Evolutionary conservation across 1,284 basidiomycete species (phyloP).

Genomic region (Filobasidium uniguttulatum): DNA sequence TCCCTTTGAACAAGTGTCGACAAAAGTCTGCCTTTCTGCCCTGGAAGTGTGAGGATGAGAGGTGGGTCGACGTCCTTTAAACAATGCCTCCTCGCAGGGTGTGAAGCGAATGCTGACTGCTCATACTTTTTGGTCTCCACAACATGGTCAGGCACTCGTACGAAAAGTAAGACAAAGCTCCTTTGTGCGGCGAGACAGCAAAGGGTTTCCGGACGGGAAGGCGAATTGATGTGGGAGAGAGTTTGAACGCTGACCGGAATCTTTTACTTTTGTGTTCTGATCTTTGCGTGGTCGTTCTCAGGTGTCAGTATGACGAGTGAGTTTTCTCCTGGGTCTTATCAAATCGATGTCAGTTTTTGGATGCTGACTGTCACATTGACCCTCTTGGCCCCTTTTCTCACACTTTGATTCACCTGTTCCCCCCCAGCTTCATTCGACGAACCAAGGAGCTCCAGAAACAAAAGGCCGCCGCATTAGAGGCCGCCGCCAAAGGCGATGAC

Average conservation of each 20-base stretch:
- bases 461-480: slow-evolving; percentile 52
- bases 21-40: slow-evolving; percentile 57
- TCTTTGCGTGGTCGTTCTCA: slow-evolving; percentile 25
- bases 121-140: no score
- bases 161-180: slow-evolving; percentile 64
- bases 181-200: no score
- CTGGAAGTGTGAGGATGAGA: slow-evolving; percentile 71
- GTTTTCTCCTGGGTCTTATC: slow-evolving; percentile 33
- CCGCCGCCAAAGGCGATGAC: slow-evolving; percentile 33
- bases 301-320: slow-evolving; percentile 82
- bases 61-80: no score
- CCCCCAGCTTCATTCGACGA: slow-evolving; percentile 59
- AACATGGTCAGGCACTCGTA: slow-evolving; percentile 53
- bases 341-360: slow-evolving; percentile 36
- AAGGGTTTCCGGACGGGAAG: no score
- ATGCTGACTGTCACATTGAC: slow-evolving; percentile 83
- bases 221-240: slow-evolving; percentile 1
- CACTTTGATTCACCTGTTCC: slow-evolving; percentile 1
- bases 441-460: slow-evolving; percentile 65
- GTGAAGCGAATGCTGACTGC: no score
- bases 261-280: slow-evolving; percentile 10
- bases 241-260: slow-evolving; percentile 4
- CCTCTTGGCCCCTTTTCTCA: slow-evolving; percentile 1
- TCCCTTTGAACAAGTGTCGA: slow-evolving; percentile 71
- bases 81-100: no score